These are phyloP conservation scores for Amanita muscaria DNA, from an alignment of 768 basidiomycete genomes.

Conservation along the genomic window DNA sequence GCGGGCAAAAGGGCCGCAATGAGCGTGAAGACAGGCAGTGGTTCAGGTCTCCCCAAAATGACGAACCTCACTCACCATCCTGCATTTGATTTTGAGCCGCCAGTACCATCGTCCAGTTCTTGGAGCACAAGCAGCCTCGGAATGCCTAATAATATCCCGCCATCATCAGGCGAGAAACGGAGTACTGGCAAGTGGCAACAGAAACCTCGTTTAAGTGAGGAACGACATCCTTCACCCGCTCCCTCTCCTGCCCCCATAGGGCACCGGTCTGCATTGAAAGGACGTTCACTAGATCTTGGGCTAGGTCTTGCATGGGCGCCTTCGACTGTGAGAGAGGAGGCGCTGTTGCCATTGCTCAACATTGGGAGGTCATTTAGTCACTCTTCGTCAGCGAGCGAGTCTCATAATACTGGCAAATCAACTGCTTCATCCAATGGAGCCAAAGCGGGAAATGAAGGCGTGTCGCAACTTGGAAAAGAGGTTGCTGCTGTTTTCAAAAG, in stretches of 20 bases:
- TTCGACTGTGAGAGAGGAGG: constrained; percentile 54
- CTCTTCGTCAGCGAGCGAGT: constrained; percentile 19
- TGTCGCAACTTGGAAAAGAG: constrained; percentile 33
- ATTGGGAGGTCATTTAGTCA: constrained; percentile 23
- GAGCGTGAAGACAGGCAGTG: constrained; percentile 17
- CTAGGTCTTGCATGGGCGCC: constrained; percentile 70
- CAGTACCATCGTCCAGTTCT: constrained; percentile 42
- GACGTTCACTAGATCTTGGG: constrained; percentile 64
- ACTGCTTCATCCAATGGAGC: constrained; percentile 11
- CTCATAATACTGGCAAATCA: not conserved
- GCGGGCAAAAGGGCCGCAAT: constrained; percentile 30
- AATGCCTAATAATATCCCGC: constrained; percentile 18
- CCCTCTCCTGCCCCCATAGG: constrained; percentile 24
- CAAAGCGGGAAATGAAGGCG: constrained; percentile 19
- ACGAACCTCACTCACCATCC: constrained; percentile 41
- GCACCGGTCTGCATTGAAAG: constrained; percentile 43
- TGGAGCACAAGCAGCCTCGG: constrained; percentile 12
- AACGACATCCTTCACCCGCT: constrained; percentile 26
- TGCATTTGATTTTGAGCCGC: constrained; percentile 60
- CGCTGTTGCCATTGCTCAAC: constrained; percentile 45
- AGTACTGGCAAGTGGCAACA: constrained; percentile 19
- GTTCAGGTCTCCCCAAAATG: constrained; percentile 24
- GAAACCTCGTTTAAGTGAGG: constrained; percentile 18
- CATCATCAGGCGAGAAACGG: constrained; percentile 20
- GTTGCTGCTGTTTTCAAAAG: constrained; percentile 40